Evolutionary conservation across 2,329 filamentous ascomycete genomes (phyloP), one percentile per base, ranked within the genome.

Genomic region (Exophiala xenobiotica): DNA sequence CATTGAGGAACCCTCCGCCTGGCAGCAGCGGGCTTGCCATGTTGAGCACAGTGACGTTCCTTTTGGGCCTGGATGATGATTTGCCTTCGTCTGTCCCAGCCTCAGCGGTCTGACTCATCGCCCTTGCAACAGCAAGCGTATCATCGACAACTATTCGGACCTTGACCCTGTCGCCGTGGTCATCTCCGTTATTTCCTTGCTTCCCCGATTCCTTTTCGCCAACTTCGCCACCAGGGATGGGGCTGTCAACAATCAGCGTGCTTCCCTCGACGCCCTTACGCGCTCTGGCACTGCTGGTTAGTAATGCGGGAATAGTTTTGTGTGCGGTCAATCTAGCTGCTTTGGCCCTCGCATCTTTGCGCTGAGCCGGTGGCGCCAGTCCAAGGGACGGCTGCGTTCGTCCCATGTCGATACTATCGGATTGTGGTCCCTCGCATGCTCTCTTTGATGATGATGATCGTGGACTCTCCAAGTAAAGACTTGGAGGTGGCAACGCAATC

Each of bases 1-100:
- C 54, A 14, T 49, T 49, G 26, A 57, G 40, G 19, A 57, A 46
- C 20, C 51, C 51, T 20, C 54, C 54, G 14, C 54, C 54, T 3
- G 54, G 47, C 19, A 46, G 27, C 33, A 48, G 23, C n/a, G 46
- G 42, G 23, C 46, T 51, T 4, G 54, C 54, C 42, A 57, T 48
- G 43, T 57, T 57, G 11, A 57, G 35, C 7, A 57, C 40, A n/a
- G 54, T 51, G 5, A 57, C 31, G 12, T 41, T 37, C n/a, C 24
- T 24, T 26, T 51, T 48, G 5, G n/a, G 5, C 8, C 22, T 40
- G n/a, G 19, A 12, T 7, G 19, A 12, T 7, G 38, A 40, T 3
- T 49, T 31, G 9, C 20, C 37, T 7, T 40, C 23, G 16, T 23
- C 8, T 7, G n/a, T 43, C 20, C 4, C n/a, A 11, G 7, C 12